Base-by-base conservation (phyloP, 2,329 filamentous ascomycete species). In the Cladosporium sp. region DNA sequence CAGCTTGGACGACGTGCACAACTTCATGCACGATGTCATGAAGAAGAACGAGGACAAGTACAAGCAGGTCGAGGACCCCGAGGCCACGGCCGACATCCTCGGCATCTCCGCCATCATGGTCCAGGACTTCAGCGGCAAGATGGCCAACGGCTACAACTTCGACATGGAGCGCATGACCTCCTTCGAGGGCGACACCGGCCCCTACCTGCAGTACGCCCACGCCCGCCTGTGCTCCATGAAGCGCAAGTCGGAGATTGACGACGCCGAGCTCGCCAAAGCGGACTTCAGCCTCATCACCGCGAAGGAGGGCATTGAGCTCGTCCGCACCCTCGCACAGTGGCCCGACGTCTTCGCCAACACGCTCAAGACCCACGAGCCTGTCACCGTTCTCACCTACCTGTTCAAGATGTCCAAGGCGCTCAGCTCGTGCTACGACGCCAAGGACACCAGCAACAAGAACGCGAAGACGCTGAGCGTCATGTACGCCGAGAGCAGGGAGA, bases 21-120 rank as follows among this genome's bases (percentile, higher is more conserved):
- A 96, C 50, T 89, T 91, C 72, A 99, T 99, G 93, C 92, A 97
- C 76, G 89, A 96, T 55, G 89, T 95, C 45, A 99, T 99, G 93
- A 83, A 76, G 70, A 86, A 86, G 74, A 97, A 97, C 69, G 79
- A 87, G 62, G 78, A 80, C 65, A 99, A 99, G 77, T 99, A 97
- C 71, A 74, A 83, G 51, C 90, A 96, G 70, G 85, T 99, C 17
- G 87, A 85, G 64, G 78, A 97, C 68, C 92, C 92, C 0, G 84
- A 83, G 49, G 80, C 82, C 49, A 87, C 85, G 8, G 90, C 93
- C 54, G 93, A 97, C 72, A 89, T 82, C 9, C 80, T 97, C 3
- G 93, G 92, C 56, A 96, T 97, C 66, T 91, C 87, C 57, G 86
- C 88, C 65, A 92, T 97, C 65, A 97, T 97, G 90, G 89, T 96